Evolutionary conservation across 1,139 yeast species (phyloP), one percentile per base, ranked within the genome.

Genomic region (Lodderomyces margitis): DNA sequence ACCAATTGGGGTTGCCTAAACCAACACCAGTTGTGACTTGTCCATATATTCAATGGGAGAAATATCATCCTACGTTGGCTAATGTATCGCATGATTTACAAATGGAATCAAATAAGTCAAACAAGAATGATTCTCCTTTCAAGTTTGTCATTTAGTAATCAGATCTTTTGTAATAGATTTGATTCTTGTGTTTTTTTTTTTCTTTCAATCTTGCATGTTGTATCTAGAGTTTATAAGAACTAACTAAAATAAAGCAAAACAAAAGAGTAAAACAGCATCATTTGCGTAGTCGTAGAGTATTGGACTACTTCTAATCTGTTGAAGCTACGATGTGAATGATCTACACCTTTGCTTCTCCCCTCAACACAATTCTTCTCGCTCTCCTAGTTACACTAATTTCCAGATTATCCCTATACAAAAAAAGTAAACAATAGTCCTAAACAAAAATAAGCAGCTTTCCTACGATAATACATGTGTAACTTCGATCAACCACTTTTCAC

Each of bases 21-120:
- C 75, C 68, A 37, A 55, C 56, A 32, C 59, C 57, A 46, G 58
- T 69, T 21, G 50, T 68, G 25, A 61, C 58, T 43, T 62, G 70
- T 33, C 77, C 78, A 2, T 43, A 52, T 20, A 55, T 72, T 10
- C 63, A 69, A 44, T 70, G 75, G 73, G 51, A 63, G 10, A 61
- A 61, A 43, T 68, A 68, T 48, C 46, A 48, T 40, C 44, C 52
- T 24, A 48, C 50, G 32, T 47, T 59, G 28, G 37, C 48, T 19
- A 43, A 38, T 32, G 9, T 28, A 28, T 28, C 32, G 10, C 17
- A 8, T 14, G 32, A 28, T n/a, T 28, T 28, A 12, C 19, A 28
- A 15, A 5, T 11, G 12, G 32, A 28, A 15, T 28, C 32, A 28
- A 15, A 14, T 14, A 28, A 28, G 8, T 28, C 19, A 15, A 28